These are phyloP conservation scores for Amanita jacksonii DNA, from an alignment of 768 basidiomycete species.

Conservation along the genomic window DNA sequence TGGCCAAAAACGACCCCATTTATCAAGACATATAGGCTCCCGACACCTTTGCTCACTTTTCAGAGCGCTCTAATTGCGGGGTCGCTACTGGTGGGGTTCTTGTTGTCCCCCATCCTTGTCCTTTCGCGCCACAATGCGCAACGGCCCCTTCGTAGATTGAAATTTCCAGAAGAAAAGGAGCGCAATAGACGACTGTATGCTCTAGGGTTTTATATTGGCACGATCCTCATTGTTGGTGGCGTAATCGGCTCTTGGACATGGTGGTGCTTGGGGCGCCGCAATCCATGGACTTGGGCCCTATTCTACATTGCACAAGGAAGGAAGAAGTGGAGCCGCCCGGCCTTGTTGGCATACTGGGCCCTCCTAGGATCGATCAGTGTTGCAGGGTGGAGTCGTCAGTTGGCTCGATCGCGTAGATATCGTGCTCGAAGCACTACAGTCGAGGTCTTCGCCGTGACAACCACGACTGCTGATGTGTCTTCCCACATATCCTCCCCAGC, in stretches of 20 bases:
- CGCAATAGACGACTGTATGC: conserved; percentile 79
- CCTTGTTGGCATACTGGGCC: conserved; percentile 81
- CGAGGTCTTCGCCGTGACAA: conserved; percentile 25
- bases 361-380: conserved; percentile 73
- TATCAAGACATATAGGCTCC: conserved; percentile 87
- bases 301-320: conserved; percentile 71
- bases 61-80: conserved; percentile 92
- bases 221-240: conserved; percentile 67
- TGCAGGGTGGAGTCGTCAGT: conserved; percentile 89
- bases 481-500: conserved; percentile 1
- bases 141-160: conserved; percentile 71
- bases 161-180: conserved; percentile 64
- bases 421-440: conserved; percentile 36
- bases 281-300: conserved; percentile 84
- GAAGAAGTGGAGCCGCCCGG: conserved; percentile 70
- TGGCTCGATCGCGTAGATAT: conserved; percentile 67
- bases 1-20: conserved; percentile 73
- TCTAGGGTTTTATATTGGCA: conserved; percentile 71
- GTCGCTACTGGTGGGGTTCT: conserved; percentile 84
- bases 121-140: conserved; percentile 89
- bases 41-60: conserved; percentile 85
- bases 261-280: conserved; percentile 70
- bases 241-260: conserved; percentile 89
- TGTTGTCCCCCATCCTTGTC: conserved; percentile 88
- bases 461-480: conserved; percentile 13